Evolutionary conservation across 805 yeast genomes (phyloP).

Genomic region (Ogataea methanolica): DNA sequence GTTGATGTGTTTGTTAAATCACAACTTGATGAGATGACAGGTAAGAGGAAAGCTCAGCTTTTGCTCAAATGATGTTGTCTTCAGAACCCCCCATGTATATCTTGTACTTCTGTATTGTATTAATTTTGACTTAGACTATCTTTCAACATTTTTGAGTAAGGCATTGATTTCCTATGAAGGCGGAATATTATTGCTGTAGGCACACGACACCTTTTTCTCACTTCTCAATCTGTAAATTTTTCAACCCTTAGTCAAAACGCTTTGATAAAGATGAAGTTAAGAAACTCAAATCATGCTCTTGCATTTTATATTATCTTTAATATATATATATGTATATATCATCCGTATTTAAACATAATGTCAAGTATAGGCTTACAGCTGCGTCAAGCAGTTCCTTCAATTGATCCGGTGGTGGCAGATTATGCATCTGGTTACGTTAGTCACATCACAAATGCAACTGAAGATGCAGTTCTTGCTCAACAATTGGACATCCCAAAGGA

Average conservation of each 20-base stretch:
- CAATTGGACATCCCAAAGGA: slow-evolving; percentile 65
- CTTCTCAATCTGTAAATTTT: too few relatives aligned
- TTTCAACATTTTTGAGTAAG: background rate
- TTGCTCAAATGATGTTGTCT: slow-evolving; percentile 37
- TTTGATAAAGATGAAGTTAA: too few relatives aligned
- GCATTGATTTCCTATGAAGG: too few relatives aligned
- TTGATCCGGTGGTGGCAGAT: slow-evolving; percentile 83
- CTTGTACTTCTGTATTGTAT: background rate
- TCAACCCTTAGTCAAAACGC: too few relatives aligned
- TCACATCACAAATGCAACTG: slow-evolving; percentile 71
- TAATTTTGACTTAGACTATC: background rate
- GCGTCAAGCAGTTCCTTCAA: slow-evolving; percentile 79
- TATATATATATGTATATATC: too few relatives aligned
- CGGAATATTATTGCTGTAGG: too few relatives aligned
- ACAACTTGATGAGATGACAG: slow-evolving; percentile 78
- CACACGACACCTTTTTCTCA: too few relatives aligned
- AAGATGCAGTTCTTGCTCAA: slow-evolving; percentile 77
- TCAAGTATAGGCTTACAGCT: slow-evolving; percentile 46
- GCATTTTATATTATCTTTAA: too few relatives aligned
- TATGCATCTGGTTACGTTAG: slow-evolving; percentile 90
- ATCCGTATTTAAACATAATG: slow-evolving; percentile 16
- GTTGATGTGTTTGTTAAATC: slow-evolving; percentile 81
- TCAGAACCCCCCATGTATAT: background rate
- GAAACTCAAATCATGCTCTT: too few relatives aligned
- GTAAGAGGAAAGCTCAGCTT: slow-evolving; percentile 88